Evolutionary conservation across 768 basidiomycete species (phyloP), one percentile per base, ranked within the genome.

Genomic region (Crepidotus variabilis): DNA sequence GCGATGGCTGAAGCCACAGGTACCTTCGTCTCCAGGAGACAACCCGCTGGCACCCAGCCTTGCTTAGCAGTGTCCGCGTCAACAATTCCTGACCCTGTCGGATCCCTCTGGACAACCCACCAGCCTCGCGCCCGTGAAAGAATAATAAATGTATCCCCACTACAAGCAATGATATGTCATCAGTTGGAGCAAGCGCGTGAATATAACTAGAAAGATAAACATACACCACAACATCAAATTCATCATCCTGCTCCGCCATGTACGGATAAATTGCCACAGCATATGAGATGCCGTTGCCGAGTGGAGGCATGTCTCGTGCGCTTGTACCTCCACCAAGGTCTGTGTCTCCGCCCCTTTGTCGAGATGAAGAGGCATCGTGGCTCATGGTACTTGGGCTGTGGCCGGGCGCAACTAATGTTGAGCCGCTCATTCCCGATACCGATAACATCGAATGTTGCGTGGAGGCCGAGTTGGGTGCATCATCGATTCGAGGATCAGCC

Each of bases 251-350:
- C 71, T 98, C 97, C 6, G 96, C 94, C 84, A 95, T 90, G 70
- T 99, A 98, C 47, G 97, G 97, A 67, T 99, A 98, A 62, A 98
- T 98, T 28, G 95, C 94, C 33, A 99, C 92, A 1, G 96, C 95
- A 66, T 97, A 99, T 10, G 94, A 94, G 18, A 94, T 80, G 13
- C 84, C 86, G 51, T 70, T 72, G n/a, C 72, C 73, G 61, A 36
- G 75, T 10, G 63, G 64, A 1, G 69, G 68, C 57, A 71, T 71
- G 49, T 69, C 69, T 56, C 69, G 59, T 36, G 63, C 60, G 34
- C 57, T 66, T 9, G 50, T 51, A 28, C 58, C 62, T 35, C 60
- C 60, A 53, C 23, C 47, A 23, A 60, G 54, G n/a, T 67, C 69
- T 3, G 54, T 36, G 39, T 57, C 50, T 6, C 57, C 60, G n/a